Percentiles rank a stretch among this genome's conserved stretches.
These are phyloP conservation scores for Debaryomycetaceae sp. DNA, from an alignment of 1,139 yeast species.

Conservation along the genomic window DNA sequence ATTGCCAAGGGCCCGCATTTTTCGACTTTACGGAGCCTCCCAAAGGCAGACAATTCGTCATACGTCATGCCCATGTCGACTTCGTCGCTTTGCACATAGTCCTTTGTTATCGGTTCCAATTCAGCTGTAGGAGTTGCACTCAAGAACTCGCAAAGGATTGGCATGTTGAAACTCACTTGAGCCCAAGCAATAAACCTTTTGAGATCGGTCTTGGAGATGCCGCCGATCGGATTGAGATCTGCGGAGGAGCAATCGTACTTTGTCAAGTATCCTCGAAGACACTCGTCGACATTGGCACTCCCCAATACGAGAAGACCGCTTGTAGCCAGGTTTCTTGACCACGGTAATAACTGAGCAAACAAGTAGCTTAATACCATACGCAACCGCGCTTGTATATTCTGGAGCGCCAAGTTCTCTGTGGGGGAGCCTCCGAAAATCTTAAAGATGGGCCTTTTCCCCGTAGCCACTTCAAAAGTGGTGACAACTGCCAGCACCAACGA, in stretches of 20 bases:
- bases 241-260: conserved; percentile 97
- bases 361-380: conserved; percentile 91
- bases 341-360: conserved; percentile 89
- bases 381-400: conserved; percentile 89
- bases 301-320: conserved; percentile 88
- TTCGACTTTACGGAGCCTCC: conserved; percentile 82
- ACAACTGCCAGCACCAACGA: conserved; percentile 64
- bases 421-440: conserved; percentile 89
- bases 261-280: conserved; percentile 87
- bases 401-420: conserved; percentile 85
- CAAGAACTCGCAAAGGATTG: conserved; percentile 66
- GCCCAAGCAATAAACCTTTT: conserved; percentile 82
- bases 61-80: conserved; percentile 97
- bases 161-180: conserved; percentile 53
- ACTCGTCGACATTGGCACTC: conserved; percentile 97
- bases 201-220: conserved; percentile 87
- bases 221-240: conserved; percentile 95
- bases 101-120: conserved; percentile 86
- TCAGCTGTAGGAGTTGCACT: conserved; percentile 97
- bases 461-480: conserved; percentile 70
- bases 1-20: conserved; percentile 94
- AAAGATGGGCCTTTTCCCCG: conserved; percentile 81
- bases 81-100: conserved; percentile 92
- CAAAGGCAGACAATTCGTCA: conserved; percentile 84
- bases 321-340: conserved; percentile 59